These are phyloP conservation scores for Lactarius trivialis DNA, from an alignment of 768 basidiomycete species.

Conservation along the genomic window DNA sequence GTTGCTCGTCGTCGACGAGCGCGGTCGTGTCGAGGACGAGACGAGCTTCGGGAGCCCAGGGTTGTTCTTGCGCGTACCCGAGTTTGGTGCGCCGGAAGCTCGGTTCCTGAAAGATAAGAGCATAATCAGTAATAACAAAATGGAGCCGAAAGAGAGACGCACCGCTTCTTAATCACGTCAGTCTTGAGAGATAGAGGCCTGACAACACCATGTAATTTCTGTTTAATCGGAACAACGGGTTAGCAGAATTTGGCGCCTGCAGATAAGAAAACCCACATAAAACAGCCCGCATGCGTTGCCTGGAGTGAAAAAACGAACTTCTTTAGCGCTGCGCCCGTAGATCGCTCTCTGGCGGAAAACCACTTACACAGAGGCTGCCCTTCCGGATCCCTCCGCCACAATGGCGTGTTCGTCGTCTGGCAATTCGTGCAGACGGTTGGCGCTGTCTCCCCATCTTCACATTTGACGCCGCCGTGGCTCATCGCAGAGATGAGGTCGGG, in stretches of 20 bases:
- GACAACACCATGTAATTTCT: conserved; percentile 96
- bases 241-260: conserved; percentile 13
- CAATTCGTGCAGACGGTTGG: conserved; percentile 93
- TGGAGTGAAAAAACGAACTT: conserved; percentile 27
- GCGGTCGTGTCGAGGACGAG: conserved; percentile 63
- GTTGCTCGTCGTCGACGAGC: conserved; percentile 60
- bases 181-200: conserved; percentile 93
- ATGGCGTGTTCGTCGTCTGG: conserved; percentile 89
- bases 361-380: conserved; percentile 83
- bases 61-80: conserved; percentile 55
- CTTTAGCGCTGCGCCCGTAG: conserved; percentile 23
- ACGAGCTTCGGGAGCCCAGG: conserved; percentile 66
- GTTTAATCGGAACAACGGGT: conserved; percentile 5
- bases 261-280: conserved; percentile 54
- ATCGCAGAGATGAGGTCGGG: conserved; percentile 46
- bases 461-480: conserved; percentile 33
- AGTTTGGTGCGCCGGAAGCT: conserved; percentile 67
- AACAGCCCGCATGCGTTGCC: conserved; percentile 92
- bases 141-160: conserved; percentile 12
- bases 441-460: conserved; percentile 60
- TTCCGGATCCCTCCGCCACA: conserved; percentile 90
- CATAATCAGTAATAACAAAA: conserved; percentile 9
- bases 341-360: background rate
- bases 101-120: conserved; percentile 52
- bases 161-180: conserved; percentile 97